phyloP scores from a whole-genome alignment of 139 green algal genomes.

The Nannochloris sp. region DNA sequence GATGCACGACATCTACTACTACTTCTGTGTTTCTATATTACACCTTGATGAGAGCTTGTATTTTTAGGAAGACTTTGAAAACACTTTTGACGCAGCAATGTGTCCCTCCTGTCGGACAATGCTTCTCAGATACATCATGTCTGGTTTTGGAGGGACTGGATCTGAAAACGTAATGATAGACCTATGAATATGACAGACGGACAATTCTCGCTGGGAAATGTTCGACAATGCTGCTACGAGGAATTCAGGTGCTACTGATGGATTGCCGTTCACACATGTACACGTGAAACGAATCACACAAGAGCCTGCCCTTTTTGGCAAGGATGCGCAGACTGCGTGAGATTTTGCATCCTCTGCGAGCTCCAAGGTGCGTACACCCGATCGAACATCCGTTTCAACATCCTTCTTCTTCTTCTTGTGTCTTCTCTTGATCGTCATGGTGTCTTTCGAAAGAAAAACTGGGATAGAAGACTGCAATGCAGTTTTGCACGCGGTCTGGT shows the following conservation, averaged over 20 bases:
- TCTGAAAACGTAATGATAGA: constrained; percentile 7
- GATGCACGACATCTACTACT: too few species aligned
- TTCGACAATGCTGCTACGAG: constrained; percentile 6
- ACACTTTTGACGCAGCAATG: constrained; percentile 13
- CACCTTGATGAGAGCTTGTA: too few species aligned
- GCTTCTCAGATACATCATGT: constrained; percentile 9
- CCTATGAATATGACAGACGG: constrained; percentile 16
- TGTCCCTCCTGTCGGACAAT: constrained; percentile 26
- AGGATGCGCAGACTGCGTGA: background rate
- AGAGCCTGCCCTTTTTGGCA: background rate
- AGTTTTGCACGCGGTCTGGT: background rate
- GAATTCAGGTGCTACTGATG: constrained; percentile 9
- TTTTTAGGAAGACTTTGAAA: background rate
- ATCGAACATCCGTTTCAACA: constrained; percentile 20
- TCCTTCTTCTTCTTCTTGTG: constrained; percentile 25
- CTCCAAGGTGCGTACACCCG: constrained; percentile 26
- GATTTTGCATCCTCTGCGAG: background rate
- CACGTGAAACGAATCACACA: constrained; percentile 14
- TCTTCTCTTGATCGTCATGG: constrained; percentile 10
- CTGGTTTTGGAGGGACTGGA: constrained; percentile 5
- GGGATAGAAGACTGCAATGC: constrained; percentile 1
- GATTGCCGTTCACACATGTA: constrained; percentile 19
- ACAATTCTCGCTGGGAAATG: background rate
- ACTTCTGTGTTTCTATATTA: too few species aligned
- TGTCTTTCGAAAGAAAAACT: background rate